phyloP scores from a whole-genome alignment of 2,329 filamentous ascomycete genomes.

The Cytospora paraplurivora region DNA sequence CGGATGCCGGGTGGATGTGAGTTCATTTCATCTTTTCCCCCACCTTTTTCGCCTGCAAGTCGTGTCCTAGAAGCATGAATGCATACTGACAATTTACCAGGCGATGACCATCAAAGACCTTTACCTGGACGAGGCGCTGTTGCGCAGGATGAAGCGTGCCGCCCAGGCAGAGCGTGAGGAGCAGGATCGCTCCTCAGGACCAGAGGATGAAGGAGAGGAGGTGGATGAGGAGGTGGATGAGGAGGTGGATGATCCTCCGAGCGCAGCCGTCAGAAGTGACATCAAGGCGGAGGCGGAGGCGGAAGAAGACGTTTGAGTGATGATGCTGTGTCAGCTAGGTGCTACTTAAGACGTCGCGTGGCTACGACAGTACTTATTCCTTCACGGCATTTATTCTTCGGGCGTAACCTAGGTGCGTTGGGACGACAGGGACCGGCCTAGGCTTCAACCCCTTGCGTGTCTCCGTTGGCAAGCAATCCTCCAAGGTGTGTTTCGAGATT shows the following conservation, averaged over 20 bases:
- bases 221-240: neutral
- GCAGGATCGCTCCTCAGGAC: conserved; percentile 47
- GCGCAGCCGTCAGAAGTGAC: neutral
- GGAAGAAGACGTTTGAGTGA: neutral
- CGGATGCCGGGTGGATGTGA: conserved; percentile 61
- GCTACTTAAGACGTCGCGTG: neutral
- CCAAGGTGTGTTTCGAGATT: neutral
- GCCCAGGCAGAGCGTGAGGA: conserved; percentile 46
- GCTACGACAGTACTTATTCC: neutral
- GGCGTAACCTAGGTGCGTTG: neutral
- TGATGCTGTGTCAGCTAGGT: neutral
- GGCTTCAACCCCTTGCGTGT: neutral
- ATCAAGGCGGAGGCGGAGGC: conserved; percentile 35
- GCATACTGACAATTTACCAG: conserved; percentile 19
- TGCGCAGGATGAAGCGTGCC: conserved; percentile 60
- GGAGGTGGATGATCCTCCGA: neutral
- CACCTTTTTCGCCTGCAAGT: neutral
- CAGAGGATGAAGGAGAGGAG: conserved; percentile 37
- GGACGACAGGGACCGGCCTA: neutral
- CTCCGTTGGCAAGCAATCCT: neutral
- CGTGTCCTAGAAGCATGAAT: too few relatives aligned
- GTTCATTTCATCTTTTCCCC: conserved; percentile 26
- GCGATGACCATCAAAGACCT: conserved; percentile 54
- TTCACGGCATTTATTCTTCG: neutral
- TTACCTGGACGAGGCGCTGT: conserved; percentile 56